These are phyloP conservation scores for Colletotrichum somersetense DNA, from an alignment of 2,329 filamentous ascomycete genomes.

Conservation along the genomic window DNA sequence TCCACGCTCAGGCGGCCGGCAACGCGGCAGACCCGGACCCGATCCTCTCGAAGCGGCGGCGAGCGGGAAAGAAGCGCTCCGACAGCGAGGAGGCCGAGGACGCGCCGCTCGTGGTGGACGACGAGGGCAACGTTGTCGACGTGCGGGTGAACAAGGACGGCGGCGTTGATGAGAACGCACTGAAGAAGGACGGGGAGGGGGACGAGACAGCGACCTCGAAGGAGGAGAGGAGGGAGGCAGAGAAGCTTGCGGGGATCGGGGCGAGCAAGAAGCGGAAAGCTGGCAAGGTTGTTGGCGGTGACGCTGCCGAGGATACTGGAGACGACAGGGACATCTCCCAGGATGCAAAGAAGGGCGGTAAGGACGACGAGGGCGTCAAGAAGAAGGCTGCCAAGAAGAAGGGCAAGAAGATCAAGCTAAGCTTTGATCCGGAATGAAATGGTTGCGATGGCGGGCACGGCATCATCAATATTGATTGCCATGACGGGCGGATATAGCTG, in stretches of 20 bases:
- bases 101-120: conserved; percentile 80
- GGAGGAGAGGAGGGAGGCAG: conserved; percentile 49
- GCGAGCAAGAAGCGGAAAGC: conserved; percentile 67
- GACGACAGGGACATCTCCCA: conserved; percentile 1
- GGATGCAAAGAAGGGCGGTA: conserved; percentile 65
- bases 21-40: conserved; percentile 64
- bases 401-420: conserved; percentile 75
- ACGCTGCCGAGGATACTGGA: conserved; percentile 13
- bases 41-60: conserved; percentile 62
- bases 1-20: conserved; percentile 65
- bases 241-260: conserved; percentile 57
- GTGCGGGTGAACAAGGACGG: conserved; percentile 61
- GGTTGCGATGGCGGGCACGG: background rate
- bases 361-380: conserved; percentile 51
- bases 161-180: conserved; percentile 50
- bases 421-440: conserved; percentile 58
- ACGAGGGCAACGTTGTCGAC: conserved; percentile 74
- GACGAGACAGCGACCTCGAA: conserved; percentile 41
- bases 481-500: background rate
- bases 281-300: conserved; percentile 59
- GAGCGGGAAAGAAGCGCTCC: conserved; percentile 66
- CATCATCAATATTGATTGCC: conserved; percentile 6
- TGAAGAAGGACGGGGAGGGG: conserved; percentile 45
- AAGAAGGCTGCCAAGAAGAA: conserved; percentile 56
- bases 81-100: conserved; percentile 81